A percentile compares a stretch with the other conserved stretches of the same genome.
Evolutionary conservation across 2,329 filamentous ascomycete species (phyloP).

Genomic region (Fonsecaea multimorphosa): DNA sequence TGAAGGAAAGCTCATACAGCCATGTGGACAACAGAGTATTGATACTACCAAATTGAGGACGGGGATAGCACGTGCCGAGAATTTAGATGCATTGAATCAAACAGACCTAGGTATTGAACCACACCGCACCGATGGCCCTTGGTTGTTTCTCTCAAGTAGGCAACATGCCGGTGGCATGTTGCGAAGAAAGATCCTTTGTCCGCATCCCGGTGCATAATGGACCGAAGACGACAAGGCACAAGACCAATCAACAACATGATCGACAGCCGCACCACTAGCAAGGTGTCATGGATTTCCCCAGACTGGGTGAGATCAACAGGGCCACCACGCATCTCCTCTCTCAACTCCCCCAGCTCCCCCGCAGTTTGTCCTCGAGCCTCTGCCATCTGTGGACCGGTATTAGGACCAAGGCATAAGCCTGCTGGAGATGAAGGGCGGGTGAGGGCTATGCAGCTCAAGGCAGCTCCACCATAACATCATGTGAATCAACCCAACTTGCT

Average conservation of each 20-base stretch:
- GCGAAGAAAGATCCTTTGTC: not conserved
- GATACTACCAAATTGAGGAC: not conserved
- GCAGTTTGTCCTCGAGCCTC: constrained; percentile 6
- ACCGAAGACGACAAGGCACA: constrained; percentile 6
- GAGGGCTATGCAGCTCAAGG: not conserved
- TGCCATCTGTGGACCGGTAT: not conserved
- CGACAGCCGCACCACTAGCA: not conserved
- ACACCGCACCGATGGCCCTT: not conserved
- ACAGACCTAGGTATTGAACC: not conserved
- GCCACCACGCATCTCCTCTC: not conserved
- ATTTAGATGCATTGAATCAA: not conserved
- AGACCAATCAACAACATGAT: constrained; percentile 10
- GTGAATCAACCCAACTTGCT: not conserved
- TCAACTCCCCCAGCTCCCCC: not conserved
- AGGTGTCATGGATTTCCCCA: constrained; percentile 14
- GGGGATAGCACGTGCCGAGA: not conserved
- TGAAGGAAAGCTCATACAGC: not conserved
- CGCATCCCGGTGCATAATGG: constrained; percentile 4
- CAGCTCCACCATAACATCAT: constrained; percentile 18
- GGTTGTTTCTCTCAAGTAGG: constrained; percentile 16
- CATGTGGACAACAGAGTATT: not conserved
- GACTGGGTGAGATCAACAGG: constrained; percentile 14
- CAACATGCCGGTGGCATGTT: constrained; percentile 27
- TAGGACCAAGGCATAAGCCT: not conserved
- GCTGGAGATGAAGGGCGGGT: not conserved